These are phyloP conservation scores for Rutstroemia sydowiana DNA, from an alignment of 2,329 filamentous ascomycete genomes.

Conservation along the genomic window DNA sequence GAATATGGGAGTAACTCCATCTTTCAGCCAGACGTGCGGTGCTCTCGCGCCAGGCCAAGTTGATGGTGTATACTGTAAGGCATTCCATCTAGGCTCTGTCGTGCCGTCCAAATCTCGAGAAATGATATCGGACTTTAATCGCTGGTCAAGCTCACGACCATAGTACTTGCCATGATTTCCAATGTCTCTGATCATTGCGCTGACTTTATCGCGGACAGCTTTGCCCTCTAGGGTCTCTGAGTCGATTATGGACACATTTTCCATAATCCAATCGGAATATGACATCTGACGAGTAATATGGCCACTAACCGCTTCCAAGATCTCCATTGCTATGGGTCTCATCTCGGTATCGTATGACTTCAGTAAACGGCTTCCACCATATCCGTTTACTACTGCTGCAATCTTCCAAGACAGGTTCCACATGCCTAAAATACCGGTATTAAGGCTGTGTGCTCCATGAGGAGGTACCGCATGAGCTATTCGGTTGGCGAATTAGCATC, in stretches of 20 bases:
- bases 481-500: no score
- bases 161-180: no score
- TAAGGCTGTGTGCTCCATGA: neutral
- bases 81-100: neutral
- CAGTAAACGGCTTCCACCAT: neutral
- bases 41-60: neutral
- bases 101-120: no score
- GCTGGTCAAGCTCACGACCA: no score
- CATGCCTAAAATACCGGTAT: neutral
- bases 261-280: no score
- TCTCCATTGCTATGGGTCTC: neutral
- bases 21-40: neutral
- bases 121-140: no score
- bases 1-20: neutral
- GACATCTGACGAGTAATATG: no score
- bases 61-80: neutral
- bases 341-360: neutral
- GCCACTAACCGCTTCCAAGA: neutral
- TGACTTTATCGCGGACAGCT: no score
- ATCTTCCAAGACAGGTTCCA: neutral
- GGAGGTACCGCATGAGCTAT: neutral
- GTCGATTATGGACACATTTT: no score
- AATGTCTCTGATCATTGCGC: no score
- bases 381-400: neutral
- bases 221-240: no score